These are phyloP conservation scores for Vaccinium myrtillus DNA, from an alignment of 148 eudicot genomes.

Conservation along the genomic window DNA sequence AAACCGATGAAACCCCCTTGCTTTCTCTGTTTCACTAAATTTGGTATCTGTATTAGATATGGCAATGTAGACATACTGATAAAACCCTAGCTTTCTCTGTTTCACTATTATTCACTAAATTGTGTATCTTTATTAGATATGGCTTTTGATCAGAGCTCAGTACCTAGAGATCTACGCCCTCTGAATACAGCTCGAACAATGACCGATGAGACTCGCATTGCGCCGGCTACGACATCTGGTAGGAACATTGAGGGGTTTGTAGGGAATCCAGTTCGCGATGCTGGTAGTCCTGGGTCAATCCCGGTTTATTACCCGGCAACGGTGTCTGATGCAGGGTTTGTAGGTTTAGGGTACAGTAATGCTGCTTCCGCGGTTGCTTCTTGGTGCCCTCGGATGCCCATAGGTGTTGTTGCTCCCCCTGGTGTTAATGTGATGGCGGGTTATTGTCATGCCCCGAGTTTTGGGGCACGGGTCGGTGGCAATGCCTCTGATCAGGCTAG, in stretches of 20 bases:
- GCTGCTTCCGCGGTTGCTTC: conserved; percentile 30
- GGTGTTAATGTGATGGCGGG: conserved; percentile 25
- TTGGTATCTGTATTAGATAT: conserved; percentile 21
- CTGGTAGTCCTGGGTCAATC: conserved; percentile 38
- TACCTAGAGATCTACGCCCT: conserved; percentile 62
- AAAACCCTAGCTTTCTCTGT: conserved; percentile 26
- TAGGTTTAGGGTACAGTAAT: conserved; percentile 52
- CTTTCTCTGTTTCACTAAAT: no score
- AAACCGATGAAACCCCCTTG: neutral
- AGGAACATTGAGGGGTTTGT: conserved; percentile 42
- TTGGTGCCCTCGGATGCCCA: conserved; percentile 53
- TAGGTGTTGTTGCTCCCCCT: conserved; percentile 28
- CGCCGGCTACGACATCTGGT: conserved; percentile 39
- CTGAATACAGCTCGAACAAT: conserved; percentile 40
- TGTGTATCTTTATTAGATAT: conserved; percentile 20
- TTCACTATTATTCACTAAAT: neutral
- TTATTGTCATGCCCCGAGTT: conserved; percentile 28
- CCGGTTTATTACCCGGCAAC: conserved; percentile 47
- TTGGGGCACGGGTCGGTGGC: conserved; percentile 26
- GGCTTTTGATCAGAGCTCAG: conserved; percentile 72
- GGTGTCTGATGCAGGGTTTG: conserved; percentile 38
- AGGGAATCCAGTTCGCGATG: conserved; percentile 36
- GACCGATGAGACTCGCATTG: conserved; percentile 61
- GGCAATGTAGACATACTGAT: conserved; percentile 27
- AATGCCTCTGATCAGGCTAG: conserved; percentile 50